Evolutionary conservation across 345 rosid genomes (phyloP).

Genomic region (Eucalyptus tenuipes): DNA sequence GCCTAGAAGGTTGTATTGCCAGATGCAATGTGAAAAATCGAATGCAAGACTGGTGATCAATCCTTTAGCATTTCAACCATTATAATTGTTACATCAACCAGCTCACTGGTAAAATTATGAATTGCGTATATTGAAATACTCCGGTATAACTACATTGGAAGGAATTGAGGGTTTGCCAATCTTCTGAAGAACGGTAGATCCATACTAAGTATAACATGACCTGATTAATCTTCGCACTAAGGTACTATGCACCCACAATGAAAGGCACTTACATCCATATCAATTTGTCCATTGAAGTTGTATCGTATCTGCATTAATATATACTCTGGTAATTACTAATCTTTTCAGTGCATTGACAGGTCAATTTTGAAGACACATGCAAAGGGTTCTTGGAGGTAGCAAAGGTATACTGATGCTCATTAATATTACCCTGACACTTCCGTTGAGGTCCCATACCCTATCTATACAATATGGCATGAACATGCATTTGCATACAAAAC

Average conservation of each 20-base stretch:
- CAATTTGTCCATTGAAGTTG: neutral
- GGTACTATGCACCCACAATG: neutral
- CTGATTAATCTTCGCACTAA: neutral
- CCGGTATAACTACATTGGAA: neutral
- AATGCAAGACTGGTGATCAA: neutral
- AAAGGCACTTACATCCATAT: neutral
- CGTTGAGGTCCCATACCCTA: neutral
- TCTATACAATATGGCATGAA: neutral
- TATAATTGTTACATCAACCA: neutral
- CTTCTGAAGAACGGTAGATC: neutral
- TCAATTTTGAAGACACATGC: conserved; percentile 98
- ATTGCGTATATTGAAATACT: neutral
- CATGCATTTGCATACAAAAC: neutral
- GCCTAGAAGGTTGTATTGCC: neutral
- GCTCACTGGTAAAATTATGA: neutral
- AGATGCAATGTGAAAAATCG: neutral
- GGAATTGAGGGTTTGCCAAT: neutral
- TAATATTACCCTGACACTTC: neutral
- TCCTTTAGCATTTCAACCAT: neutral
- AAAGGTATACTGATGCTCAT: conserved; percentile 40
- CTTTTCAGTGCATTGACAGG: conserved; percentile 22
- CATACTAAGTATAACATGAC: neutral
- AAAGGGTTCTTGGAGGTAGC: conserved; percentile 97
- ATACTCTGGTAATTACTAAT: neutral
- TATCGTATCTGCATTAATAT: neutral